Conservation (phyloP, 1,139 yeast species). For the Geotrichum klebahnii region DNA sequence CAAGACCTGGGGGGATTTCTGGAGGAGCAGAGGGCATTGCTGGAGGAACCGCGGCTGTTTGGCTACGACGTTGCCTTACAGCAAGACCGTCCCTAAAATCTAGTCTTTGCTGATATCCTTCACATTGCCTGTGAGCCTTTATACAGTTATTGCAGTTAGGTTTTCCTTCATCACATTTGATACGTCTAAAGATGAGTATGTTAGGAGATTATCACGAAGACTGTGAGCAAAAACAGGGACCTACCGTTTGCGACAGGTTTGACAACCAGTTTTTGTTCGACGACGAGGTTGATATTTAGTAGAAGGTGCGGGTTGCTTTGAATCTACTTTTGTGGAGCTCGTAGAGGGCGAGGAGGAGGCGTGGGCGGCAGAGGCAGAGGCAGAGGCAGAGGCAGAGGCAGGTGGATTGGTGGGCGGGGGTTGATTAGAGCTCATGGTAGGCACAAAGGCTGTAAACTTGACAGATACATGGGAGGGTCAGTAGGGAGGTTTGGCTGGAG, state of each 20-base stretch:
- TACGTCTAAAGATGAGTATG: conserved; percentile 22
- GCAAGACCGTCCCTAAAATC: conserved; percentile 17
- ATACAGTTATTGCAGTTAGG: conserved; percentile 30
- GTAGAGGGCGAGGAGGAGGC: no score
- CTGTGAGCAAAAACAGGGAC: background rate
- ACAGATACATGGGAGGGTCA: no score
- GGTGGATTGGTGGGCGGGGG: no score
- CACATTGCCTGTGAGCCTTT: conserved; percentile 28
- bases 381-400: no score
- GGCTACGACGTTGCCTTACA: background rate
- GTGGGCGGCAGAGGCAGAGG: no score
- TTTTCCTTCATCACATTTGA: conserved; percentile 32
- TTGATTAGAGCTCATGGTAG: no score
- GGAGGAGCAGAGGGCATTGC: conserved; percentile 1
- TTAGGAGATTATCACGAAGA: background rate
- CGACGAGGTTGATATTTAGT: no score
- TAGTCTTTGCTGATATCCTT: conserved; percentile 16
- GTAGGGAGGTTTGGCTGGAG: no score
- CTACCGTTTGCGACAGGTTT: conserved; percentile 31
- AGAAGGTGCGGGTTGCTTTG: no score
- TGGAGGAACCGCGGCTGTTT: background rate
- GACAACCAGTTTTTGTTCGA: conserved; percentile 34
- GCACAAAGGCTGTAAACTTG: no score
- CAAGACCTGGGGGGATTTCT: background rate
- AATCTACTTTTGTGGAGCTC: no score